phyloP scores from a whole-genome alignment of 768 basidiomycete genomes.

The Termitomyces sp. region DNA sequence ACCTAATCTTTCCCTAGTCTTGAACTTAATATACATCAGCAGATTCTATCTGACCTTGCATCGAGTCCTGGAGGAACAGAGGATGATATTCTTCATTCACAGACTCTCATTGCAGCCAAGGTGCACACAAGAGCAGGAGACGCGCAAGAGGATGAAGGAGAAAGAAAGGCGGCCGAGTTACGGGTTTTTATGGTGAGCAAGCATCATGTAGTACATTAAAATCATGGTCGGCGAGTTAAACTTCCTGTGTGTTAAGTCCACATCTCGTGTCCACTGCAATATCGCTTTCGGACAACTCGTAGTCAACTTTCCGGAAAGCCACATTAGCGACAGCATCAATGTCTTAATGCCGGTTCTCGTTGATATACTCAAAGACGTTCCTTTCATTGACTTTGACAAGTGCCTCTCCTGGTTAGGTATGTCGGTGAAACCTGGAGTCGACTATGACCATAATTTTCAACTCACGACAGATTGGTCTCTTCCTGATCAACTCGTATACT shows the following conservation, averaged over 20 bases:
- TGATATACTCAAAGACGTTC: slow-evolving; percentile 66
- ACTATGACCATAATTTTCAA: neutral
- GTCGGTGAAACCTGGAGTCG: slow-evolving; percentile 1
- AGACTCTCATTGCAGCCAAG: slow-evolving; percentile 56
- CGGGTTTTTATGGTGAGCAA: slow-evolving; percentile 37
- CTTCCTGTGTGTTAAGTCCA: slow-evolving; percentile 37
- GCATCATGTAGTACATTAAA: neutral
- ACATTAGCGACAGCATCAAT: slow-evolving; percentile 45
- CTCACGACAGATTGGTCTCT: slow-evolving; percentile 70
- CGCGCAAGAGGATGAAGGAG: slow-evolving; percentile 14
- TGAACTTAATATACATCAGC: slow-evolving; percentile 73
- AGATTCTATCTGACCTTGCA: slow-evolving; percentile 71
- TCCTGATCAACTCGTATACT: slow-evolving; percentile 78
- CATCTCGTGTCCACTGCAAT: slow-evolving; percentile 70
- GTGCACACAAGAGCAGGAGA: slow-evolving; percentile 38
- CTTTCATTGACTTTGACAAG: slow-evolving; percentile 71
- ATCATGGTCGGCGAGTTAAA: slow-evolving; percentile 2
- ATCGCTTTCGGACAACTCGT: slow-evolving; percentile 81
- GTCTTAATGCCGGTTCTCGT: slow-evolving; percentile 54
- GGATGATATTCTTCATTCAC: slow-evolving; percentile 41
- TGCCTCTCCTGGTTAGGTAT: slow-evolving; percentile 78
- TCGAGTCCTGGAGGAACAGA: slow-evolving; percentile 42
- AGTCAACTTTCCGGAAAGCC: slow-evolving; percentile 50
- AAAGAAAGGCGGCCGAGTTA: slow-evolving; percentile 17
- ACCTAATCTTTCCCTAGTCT: slow-evolving; percentile 36